Evolutionary conservation across 805 yeast genomes (phyloP).

Genomic region (Kazachstania viticola): DNA sequence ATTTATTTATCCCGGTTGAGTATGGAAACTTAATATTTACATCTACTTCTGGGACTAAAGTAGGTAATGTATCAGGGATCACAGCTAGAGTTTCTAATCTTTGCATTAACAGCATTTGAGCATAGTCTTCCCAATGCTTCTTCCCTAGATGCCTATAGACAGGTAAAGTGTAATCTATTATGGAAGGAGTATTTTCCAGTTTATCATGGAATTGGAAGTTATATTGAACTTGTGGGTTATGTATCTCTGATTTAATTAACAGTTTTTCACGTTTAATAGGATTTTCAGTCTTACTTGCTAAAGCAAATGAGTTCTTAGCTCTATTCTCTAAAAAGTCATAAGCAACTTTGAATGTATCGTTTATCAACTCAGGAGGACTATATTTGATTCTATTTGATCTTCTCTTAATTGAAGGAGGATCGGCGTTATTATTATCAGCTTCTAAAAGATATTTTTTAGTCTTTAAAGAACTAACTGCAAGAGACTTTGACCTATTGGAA

Average conservation of each 20-base stretch:
- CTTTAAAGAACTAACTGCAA: constrained; percentile 18
- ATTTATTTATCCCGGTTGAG: constrained; percentile 46
- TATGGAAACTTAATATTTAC: constrained; percentile 68
- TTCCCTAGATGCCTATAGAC: constrained; percentile 64
- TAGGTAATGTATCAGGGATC: constrained; percentile 90
- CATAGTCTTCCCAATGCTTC: constrained; percentile 60
- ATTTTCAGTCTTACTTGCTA: not conserved
- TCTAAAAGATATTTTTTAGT: constrained; percentile 24
- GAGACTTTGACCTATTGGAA: constrained; percentile 15
- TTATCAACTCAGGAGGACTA: constrained; percentile 55
- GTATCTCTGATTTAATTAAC: constrained; percentile 49
- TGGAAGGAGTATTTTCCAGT: constrained; percentile 29
- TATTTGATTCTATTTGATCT: constrained; percentile 39
- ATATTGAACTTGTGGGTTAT: constrained; percentile 78
- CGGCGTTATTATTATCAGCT: constrained; percentile 28
- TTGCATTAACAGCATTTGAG: constrained; percentile 77
- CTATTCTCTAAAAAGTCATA: constrained; percentile 43
- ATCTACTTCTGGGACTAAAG: constrained; percentile 69
- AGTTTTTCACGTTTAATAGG: constrained; percentile 25
- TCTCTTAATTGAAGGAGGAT: constrained; percentile 43
- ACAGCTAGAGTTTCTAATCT: constrained; percentile 75
- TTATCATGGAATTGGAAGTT: constrained; percentile 40
- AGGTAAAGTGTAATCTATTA: constrained; percentile 59
- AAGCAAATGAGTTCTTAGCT: constrained; percentile 21
- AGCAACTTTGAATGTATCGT: constrained; percentile 63